A percentile compares a stretch with the other conserved stretches of the same genome.
Conservation (phyloP, 1,284 basidiomycete species). For the Schizophyllum amplum region DNA sequence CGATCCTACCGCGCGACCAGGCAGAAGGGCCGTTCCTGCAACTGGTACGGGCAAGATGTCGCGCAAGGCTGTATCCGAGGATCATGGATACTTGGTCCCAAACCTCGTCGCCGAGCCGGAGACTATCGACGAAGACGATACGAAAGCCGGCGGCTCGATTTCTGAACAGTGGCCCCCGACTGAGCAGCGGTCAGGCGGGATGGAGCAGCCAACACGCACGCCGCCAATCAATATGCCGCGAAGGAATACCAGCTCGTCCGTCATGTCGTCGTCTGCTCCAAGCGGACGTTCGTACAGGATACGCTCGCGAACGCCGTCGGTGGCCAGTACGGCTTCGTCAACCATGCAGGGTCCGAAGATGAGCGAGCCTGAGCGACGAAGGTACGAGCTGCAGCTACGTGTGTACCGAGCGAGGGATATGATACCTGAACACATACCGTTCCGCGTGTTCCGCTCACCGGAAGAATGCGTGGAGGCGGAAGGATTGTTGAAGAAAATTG, state of each 20-base stretch:
- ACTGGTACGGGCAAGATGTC: not conserved
- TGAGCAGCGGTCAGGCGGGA: too few species aligned
- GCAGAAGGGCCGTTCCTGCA: not conserved
- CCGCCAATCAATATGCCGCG: not conserved
- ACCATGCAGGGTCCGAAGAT: conserved; percentile 18
- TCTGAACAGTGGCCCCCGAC: too few species aligned
- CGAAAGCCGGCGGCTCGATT: too few species aligned
- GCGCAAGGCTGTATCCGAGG: not conserved
- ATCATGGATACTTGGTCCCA: too few species aligned
- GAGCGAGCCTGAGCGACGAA: conserved; percentile 45
- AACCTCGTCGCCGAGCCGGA: too few species aligned
- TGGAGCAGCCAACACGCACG: not conserved
- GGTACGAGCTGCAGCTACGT: conserved; percentile 48
- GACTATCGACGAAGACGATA: too few species aligned
- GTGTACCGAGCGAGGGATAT: conserved; percentile 49
- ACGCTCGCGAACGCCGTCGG: conserved; percentile 3
- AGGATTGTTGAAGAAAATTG: conserved; percentile 23
- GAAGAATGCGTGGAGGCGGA: conserved; percentile 57
- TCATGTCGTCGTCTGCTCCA: conserved; percentile 5
- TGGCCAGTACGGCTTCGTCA: conserved; percentile 8
- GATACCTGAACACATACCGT: conserved; percentile 43
- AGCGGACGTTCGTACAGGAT: conserved; percentile 1
- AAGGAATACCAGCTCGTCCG: not conserved
- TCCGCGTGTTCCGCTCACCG: conserved; percentile 61
- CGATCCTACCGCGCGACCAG: not conserved